Evolutionary conservation across 345 rosid genomes (phyloP).

Genomic region (Heritiera fomes): DNA sequence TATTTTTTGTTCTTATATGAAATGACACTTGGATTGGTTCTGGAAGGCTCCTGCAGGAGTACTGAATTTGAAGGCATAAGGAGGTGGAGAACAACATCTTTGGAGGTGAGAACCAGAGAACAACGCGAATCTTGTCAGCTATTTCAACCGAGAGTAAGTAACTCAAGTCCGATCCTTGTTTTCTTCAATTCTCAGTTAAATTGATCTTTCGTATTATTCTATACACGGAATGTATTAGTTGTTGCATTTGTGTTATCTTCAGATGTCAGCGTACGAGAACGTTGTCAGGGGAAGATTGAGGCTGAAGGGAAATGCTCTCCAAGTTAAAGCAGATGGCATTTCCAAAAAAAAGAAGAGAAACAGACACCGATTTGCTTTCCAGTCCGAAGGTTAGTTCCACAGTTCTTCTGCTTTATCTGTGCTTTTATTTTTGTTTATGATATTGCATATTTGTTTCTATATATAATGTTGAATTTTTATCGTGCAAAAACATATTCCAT

Average conservation of each 20-base stretch:
- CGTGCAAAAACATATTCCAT: too few species aligned
- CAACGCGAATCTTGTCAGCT: neutral
- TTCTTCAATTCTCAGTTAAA: neutral
- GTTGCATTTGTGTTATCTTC: neutral
- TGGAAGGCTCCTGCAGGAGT: neutral
- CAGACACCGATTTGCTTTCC: slow-evolving; percentile 3
- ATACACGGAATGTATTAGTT: too few species aligned
- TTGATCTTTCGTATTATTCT: neutral
- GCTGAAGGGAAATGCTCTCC: slow-evolving; percentile 29
- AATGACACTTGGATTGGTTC: neutral
- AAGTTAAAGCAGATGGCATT: slow-evolving; percentile 19
- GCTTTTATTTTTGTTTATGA: neutral
- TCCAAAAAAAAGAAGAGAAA: slow-evolving; percentile 26
- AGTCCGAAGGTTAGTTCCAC: slow-evolving; percentile 23
- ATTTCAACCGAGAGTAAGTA: neutral
- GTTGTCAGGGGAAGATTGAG: slow-evolving; percentile 31
- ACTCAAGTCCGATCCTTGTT: neutral
- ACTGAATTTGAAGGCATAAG: too few species aligned
- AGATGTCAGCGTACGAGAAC: slow-evolving; percentile 34
- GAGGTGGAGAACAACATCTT: neutral
- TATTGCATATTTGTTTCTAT: neutral
- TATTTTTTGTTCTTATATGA: neutral
- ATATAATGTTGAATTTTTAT: too few species aligned
- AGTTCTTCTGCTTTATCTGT: neutral
- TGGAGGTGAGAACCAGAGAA: neutral